A percentile compares a stretch with the other conserved stretches of the same genome.
These are phyloP conservation scores for Tylopilus sp. DNA, from an alignment of 768 basidiomycete species.

Conservation along the genomic window DNA sequence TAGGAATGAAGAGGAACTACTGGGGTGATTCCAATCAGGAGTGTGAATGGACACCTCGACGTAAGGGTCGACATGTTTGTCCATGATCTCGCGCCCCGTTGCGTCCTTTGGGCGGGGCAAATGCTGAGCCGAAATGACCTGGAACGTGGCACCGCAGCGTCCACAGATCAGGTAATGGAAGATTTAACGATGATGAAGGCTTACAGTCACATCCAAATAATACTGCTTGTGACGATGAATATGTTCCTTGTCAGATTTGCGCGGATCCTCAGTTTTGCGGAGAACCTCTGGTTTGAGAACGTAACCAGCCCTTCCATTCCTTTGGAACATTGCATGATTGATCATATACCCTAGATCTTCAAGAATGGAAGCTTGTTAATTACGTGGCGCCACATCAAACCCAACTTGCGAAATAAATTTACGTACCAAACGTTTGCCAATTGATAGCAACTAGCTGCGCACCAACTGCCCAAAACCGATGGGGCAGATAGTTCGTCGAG, in stretches of 20 bases:
- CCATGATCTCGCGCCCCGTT: constrained; percentile 55
- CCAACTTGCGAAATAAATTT: background rate
- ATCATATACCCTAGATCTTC: constrained; percentile 87
- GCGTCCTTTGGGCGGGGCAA: constrained; percentile 72
- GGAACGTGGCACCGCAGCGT: background rate
- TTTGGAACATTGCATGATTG: constrained; percentile 93
- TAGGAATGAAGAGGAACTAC: constrained; percentile 9
- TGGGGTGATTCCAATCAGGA: constrained; percentile 60
- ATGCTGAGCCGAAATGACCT: constrained; percentile 88
- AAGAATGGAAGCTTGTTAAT: background rate
- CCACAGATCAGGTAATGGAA: background rate
- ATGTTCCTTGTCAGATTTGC: constrained; percentile 59
- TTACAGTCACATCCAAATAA: constrained; percentile 60
- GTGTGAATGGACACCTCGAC: constrained; percentile 78
- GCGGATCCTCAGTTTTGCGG: constrained; percentile 46
- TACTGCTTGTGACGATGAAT: constrained; percentile 53
- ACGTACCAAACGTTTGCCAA: constrained; percentile 93
- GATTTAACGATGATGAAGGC: constrained; percentile 10
- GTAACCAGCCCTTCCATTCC: constrained; percentile 85
- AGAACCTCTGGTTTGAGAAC: constrained; percentile 85
- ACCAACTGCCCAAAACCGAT: constrained; percentile 86
- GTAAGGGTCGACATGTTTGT: constrained; percentile 65
- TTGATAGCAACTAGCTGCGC: constrained; percentile 91
- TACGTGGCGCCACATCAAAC: background rate
- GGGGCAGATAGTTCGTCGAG: constrained; percentile 86